Evolutionary conservation across 2,329 filamentous ascomycete genomes (phyloP).

Genomic region (Claviceps cyperi): DNA sequence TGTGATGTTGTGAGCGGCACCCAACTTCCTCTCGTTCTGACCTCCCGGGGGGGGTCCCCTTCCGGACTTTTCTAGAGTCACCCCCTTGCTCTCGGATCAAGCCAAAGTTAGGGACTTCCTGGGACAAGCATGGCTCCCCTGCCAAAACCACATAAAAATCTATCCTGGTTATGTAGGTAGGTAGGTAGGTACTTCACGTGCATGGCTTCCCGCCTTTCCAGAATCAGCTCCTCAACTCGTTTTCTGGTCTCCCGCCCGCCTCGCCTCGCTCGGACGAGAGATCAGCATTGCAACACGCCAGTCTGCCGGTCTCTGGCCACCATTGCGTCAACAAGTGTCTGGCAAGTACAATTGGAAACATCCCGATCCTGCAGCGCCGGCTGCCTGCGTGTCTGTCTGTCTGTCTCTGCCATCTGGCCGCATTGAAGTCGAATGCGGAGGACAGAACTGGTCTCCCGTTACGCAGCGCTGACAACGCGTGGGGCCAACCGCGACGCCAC

Average conservation of each 20-base stretch:
- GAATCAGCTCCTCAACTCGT: conserved; percentile 1
- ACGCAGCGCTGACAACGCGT: neutral
- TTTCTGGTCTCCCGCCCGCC: neutral
- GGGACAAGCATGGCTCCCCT: conserved; percentile 3
- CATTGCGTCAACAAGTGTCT: neutral
- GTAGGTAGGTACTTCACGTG: conserved; percentile 3
- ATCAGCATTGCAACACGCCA: neutral
- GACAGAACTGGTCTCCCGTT: neutral
- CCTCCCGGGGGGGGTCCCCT: too few relatives aligned
- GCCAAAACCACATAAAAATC: conserved; percentile 2
- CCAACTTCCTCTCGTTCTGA: neutral
- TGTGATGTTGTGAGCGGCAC: neutral
- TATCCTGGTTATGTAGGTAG: neutral
- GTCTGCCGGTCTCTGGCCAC: neutral
- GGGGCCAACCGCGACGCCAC: neutral
- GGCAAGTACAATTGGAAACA: neutral
- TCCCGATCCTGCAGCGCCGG: too few relatives aligned
- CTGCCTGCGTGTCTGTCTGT: too few relatives aligned
- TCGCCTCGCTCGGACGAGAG: neutral
- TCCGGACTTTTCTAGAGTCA: neutral
- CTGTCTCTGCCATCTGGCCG: too few relatives aligned
- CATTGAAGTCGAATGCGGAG: neutral
- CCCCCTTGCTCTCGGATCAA: neutral
- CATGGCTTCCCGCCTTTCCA: conserved; percentile 5
- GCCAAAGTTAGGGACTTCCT: neutral